Percentiles rank a stretch among this genome's conserved stretches.
These are phyloP conservation scores for Cucumis cinereus DNA, from an alignment of 306 rosid genomes.

Conservation along the genomic window DNA sequence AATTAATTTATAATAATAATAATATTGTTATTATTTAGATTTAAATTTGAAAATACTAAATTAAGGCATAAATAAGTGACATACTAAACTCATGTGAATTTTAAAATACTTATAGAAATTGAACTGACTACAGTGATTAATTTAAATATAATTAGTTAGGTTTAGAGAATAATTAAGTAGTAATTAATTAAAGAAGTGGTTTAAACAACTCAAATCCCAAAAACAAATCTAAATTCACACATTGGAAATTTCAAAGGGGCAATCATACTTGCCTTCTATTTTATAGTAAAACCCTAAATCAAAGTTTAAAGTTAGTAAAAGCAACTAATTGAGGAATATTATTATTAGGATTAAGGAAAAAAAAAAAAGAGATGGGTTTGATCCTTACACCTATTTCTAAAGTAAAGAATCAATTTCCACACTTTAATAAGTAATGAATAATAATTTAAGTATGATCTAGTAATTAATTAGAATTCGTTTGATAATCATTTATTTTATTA, in stretches of 20 bases:
- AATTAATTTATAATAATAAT: background rate
- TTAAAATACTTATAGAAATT: background rate
- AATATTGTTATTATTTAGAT: background rate
- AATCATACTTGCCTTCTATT: background rate
- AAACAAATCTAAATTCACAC: background rate
- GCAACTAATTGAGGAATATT: background rate
- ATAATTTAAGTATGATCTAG: too few relatives aligned
- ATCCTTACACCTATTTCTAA: too few relatives aligned
- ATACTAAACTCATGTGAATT: background rate
- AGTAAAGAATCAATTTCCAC: too few relatives aligned
- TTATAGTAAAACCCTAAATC: too few relatives aligned
- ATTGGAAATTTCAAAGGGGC: background rate
- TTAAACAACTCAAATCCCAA: background rate
- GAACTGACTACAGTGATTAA: background rate
- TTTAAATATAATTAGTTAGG: background rate
- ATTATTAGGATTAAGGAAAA: too few relatives aligned
- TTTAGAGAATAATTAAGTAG: background rate
- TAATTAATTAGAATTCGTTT: too few relatives aligned
- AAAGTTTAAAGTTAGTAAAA: too few relatives aligned
- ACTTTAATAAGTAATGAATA: too few relatives aligned
- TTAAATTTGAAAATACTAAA: background rate
- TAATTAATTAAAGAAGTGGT: background rate
- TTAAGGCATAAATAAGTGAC: background rate
- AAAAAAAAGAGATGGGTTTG: too few relatives aligned
- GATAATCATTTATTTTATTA: too few relatives aligned